Base-by-base conservation (phyloP, 495 filamentous ascomycete genomes). In the Beverwykella pulmonaria region DNA sequence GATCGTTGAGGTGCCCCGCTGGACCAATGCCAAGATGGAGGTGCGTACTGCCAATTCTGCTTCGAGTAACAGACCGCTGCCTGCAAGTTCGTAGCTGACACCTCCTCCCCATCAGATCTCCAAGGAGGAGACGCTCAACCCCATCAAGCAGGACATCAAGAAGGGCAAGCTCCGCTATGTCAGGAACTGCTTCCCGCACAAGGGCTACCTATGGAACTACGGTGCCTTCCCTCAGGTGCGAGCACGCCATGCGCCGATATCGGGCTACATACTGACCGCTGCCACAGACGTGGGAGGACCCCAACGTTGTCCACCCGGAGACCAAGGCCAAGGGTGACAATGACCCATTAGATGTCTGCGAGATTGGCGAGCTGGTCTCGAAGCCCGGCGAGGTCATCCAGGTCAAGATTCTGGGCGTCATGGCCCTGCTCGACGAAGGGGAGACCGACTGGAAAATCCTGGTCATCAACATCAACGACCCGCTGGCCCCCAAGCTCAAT, bases 391-490 rank as follows among this genome's bases (percentile, higher is more conserved):
- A 99, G 82, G 83, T 99, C 81, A 99, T 97, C 85, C 93, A 97
- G 80, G 95, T 99, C 84, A 98, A 97, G 88, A 90, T 98, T 41
- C 88, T 99, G 60, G 95, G 95, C 80, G 93, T 97, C 68, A 99
- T 99, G 95, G 95, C 95, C 65, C 87, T 99, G 70, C 88, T 99
- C 48, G 95, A 99, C 74, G 95, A 99, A 84, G 95, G 93, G 78
- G 95, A 99, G 87, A 99, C 95, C 67, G 95, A 99, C 86, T 99
- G 95, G 95, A 99, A 99, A 88, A 91, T 98, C 80, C 97, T 99
- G 72, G 94, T 97, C 81, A 94, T 99, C 76, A 93, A 99, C 78
- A 81, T 97, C 78, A 97, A 98, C 79, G 95, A 98, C 81, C 94
- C 95, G 71, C 83, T 99, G 59, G 95, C 95, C 54, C 78, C 90